phyloP scores from a whole-genome alignment of 257 asterid species.

The Forsythia suspensa region DNA sequence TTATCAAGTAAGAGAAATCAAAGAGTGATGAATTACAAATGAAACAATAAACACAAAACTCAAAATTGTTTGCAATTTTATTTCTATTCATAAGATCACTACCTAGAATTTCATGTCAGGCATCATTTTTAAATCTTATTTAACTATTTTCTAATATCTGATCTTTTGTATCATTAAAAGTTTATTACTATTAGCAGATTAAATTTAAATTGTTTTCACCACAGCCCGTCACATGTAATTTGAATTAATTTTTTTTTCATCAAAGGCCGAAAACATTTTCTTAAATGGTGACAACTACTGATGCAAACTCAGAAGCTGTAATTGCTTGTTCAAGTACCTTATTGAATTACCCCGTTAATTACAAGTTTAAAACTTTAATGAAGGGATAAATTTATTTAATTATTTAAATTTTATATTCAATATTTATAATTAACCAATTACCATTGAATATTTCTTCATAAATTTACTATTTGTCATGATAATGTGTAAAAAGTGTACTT shows the following conservation, averaged over 20 bases:
- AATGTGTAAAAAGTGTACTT: background rate
- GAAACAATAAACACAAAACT: too few species aligned
- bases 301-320: background rate
- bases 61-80: background rate
- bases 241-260: too few species aligned
- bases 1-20: background rate
- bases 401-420: too few species aligned
- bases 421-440: background rate
- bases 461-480: background rate
- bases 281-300: too few species aligned
- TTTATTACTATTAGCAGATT: too few species aligned
- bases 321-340: background rate
- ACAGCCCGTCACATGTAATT: too few species aligned
- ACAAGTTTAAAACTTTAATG: background rate
- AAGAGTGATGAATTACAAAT: background rate
- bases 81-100: background rate
- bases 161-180: too few species aligned
- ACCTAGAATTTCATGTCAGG: background rate
- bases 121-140: too few species aligned
- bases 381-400: too few species aligned
- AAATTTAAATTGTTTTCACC: too few species aligned
- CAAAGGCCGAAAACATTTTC: background rate
- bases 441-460: background rate
- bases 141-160: too few species aligned
- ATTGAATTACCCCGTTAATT: background rate